These are phyloP conservation scores for Cladosporium sp. DNA, from an alignment of 2,329 filamentous ascomycete genomes.

Conservation along the genomic window DNA sequence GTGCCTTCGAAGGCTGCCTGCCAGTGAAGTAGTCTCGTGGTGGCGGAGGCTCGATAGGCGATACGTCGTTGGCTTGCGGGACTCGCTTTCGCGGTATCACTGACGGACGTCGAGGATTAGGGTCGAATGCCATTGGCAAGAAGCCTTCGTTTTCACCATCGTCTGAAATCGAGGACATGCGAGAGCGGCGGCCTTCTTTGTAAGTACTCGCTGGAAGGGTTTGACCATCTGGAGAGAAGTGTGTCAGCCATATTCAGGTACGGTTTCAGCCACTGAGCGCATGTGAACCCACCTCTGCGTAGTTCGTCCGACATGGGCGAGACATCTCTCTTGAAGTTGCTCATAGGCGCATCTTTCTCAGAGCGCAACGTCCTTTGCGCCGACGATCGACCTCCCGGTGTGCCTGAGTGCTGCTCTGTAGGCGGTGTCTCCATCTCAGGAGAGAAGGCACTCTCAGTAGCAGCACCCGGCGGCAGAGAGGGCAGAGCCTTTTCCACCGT, in stretches of 20 bases:
- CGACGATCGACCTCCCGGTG: conserved; percentile 66
- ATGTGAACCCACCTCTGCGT: conserved; percentile 28
- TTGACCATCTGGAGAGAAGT: conserved; percentile 48
- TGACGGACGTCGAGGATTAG: conserved; percentile 34
- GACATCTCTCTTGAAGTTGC: conserved; percentile 28
- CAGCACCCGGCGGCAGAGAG: conserved; percentile 75
- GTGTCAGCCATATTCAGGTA: conserved; percentile 14
- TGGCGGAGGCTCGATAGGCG: conserved; percentile 21
- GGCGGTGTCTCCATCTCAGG: conserved; percentile 53
- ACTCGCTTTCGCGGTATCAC: conserved; percentile 25
- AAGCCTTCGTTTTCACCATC: conserved; percentile 56
- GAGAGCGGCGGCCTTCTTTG: conserved; percentile 70
- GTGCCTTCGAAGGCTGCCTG: conserved; percentile 28
- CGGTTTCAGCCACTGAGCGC: conserved; percentile 23
- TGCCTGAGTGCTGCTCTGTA: conserved; percentile 61
- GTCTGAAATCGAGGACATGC: conserved; percentile 58
- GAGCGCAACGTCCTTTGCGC: conserved; percentile 23
- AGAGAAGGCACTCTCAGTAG: conserved; percentile 59
- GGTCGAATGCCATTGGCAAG: conserved; percentile 50
- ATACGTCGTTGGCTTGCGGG: conserved; percentile 21
- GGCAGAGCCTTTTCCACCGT: conserved; percentile 83
- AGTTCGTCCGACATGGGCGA: conserved; percentile 34
- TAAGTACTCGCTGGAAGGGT: conserved; percentile 73
- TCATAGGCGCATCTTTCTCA: conserved; percentile 24
- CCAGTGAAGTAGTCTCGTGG: conserved; percentile 44